Evolutionary conservation across 2,329 filamentous ascomycete genomes (phyloP), one percentile per base, ranked within the genome.

Genomic region (Nigrospora osmanthi): DNA sequence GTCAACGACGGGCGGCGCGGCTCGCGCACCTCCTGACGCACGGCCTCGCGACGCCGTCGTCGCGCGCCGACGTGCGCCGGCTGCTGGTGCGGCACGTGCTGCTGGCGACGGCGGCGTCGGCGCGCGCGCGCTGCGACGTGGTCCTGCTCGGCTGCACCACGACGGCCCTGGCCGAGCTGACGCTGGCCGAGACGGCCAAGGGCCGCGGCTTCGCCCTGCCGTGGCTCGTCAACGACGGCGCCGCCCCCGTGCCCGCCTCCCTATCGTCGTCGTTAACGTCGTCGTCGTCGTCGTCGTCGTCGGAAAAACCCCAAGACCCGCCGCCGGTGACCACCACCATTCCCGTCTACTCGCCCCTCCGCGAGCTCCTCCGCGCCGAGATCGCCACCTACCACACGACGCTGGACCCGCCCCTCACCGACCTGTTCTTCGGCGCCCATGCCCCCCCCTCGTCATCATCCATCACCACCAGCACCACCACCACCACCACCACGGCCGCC

Each of bases 91-190:
- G 81, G 7, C 80, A 87, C 53, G 69, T 95, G 53, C 69, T 95
- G 6, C 75, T 96, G 31, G 70, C 89, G 42, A 69, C 78, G 38
- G 69, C 80, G 38, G 86, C 78, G 38, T 69, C 80, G 38, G 86
- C 77, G 49, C 62, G 69, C 14, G 66, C 74, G 28, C 66, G 59
- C 12, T 93, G 83, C 60, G 78, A 84, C 51, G 81, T 81, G 12
- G 75, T 97, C 36, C 66, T 97, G 2, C 84, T 93, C 64, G 90
- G 87, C 17, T 83, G 91, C 65, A 94, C 81, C 52, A 95, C 93
- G 16, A 96, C 89, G 6, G 80, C 83, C 14, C 80, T 98, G 30
- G 91, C 93, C 4, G 88, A 91, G 53, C 82, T 88, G 57, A 87
- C 89, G 0, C 78, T 98, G 13, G 75, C 88, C 7, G 88, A 93